Conservation (phyloP, 2,329 filamentous ascomycete species). For the Pestalotiopsis sp. region DNA sequence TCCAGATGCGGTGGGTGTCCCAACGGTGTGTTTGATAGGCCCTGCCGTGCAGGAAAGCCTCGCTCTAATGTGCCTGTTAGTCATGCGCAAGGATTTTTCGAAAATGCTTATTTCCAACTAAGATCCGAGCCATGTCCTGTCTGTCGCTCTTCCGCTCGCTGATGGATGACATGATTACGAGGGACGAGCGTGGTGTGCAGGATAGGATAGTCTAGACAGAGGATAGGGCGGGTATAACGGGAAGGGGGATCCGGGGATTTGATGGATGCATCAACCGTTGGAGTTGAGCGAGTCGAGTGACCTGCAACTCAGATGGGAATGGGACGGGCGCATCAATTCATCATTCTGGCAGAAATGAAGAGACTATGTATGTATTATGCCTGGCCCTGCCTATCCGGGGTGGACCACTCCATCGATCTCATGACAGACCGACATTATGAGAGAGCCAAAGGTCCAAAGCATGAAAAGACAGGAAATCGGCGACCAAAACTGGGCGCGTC, state of each 20-base stretch:
- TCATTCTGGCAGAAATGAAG: not conserved
- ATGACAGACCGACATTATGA: not conserved
- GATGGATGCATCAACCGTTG: too few species aligned
- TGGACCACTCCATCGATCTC: not conserved
- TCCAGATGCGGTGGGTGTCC: not conserved
- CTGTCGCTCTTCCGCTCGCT: not conserved
- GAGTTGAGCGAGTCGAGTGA: too few species aligned
- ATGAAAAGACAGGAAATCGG: not conserved
- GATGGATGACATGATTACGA: too few species aligned
- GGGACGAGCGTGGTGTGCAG: too few species aligned
- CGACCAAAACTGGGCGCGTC: not conserved
- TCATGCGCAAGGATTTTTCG: not conserved
- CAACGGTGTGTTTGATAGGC: not conserved
- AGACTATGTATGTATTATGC: not conserved
- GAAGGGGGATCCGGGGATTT: too few species aligned
- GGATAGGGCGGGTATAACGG: too few species aligned
- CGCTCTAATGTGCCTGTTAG: not conserved
- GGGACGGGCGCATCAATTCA: not conserved
- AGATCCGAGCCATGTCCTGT: not conserved
- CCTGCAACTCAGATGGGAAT: too few species aligned
- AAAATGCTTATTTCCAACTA: not conserved
- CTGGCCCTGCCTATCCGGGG: not conserved
- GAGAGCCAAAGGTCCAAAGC: not conserved
- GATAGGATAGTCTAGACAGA: too few species aligned
- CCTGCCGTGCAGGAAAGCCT: not conserved